Evolutionary conservation across 306 rosid species (phyloP), one percentile per base, ranked within the genome.

Genomic region (Casuarina cunninghamiana): DNA sequence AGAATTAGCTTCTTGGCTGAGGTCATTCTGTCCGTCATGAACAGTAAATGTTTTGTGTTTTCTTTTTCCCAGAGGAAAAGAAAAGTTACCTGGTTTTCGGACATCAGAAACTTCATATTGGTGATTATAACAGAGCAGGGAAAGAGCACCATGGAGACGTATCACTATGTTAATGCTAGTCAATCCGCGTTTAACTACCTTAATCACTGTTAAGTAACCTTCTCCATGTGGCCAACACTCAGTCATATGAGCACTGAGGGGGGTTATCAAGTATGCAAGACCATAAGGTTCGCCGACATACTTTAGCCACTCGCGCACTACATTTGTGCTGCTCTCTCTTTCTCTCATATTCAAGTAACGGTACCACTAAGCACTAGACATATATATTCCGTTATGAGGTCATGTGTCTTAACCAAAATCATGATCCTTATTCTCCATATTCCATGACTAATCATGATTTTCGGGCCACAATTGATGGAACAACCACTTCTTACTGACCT

Each of bases 401-500:
- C 71, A 6, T 69, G 67, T 71, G 83, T 83, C 77, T 78, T 75
- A 41, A 62, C 71, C 58, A 70, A 69, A 83, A 79, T 83, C 75
- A 79, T 79, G 78, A 79, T 71, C 71, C 48, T 66, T 53, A 53
- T 21, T 53, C 44, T n/a, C 41, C 55, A 53, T 55, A 75, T 83
- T 75, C 76, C 17, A 63, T 42, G 44, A 57, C 76, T 80, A 84
- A 80, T 80, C 76, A 84, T 84, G 77, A 63, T 10, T 76, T 63
- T 37, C 32, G 54, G 73, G 81, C 72, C 76, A 74, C 78, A 67
- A 76, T 84, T 72, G 87, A 84, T 78, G n/a, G 16, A 41, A 49
- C 84, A 84, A 84, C 87, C 63, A 84, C 84, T 76, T 68, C 77
- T 72, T 78, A 80, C 87, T 84, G 73, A 84, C 87, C 82, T 80